Base-by-base conservation (phyloP, 768 basidiomycete species). In the Suillus sp. region DNA sequence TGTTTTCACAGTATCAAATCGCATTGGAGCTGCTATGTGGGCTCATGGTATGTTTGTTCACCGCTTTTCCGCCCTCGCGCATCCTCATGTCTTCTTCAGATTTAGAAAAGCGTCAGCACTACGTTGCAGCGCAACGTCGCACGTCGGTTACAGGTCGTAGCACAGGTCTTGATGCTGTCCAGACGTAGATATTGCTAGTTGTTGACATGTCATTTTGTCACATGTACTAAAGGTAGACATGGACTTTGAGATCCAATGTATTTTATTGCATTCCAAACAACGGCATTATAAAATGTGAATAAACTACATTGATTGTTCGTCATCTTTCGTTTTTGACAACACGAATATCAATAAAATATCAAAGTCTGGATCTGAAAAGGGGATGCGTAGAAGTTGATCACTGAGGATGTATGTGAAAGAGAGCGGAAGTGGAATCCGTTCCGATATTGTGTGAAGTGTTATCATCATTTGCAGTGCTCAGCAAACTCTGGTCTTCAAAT, bases 1-100 rank as follows among this genome's bases (percentile, higher is more conserved):
- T 5, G 75, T 90, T 11, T 93, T 96, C 72, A 88, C 88, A 2
- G 80, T 96, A 20, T 95, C 93, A 0, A 96, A 96, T 72, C 83
- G 93, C 7, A 84, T 96, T 30, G 95, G 95, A 7, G 95, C 93
- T 2, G 94, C 94, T 1, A 96, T 97, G 95, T 97, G 94, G 90
- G 91, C 92, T 5, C 86, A 89, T 66, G 91, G 90, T 91, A 62
- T 18, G 80, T 69, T 25, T n/a, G 18, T 45, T 34, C 35, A 5
- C 30, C 22, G 3, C 13, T 25, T 4, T 8, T 61, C n/a, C 22
- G 1, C 45, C 11, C 20, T 40, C 32, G 9, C 53, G 25, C 18
- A 2, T 53, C 34, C 27, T 20, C 27, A n/a, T 20, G 22, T 34
- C 14, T 34, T 34, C 43, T 48, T 1, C 62, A 90, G 88, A 90